Evolutionary conservation across 345 rosid genomes (phyloP), one percentile per base, ranked within the genome.

Genomic region (Ceriops decandra): DNA sequence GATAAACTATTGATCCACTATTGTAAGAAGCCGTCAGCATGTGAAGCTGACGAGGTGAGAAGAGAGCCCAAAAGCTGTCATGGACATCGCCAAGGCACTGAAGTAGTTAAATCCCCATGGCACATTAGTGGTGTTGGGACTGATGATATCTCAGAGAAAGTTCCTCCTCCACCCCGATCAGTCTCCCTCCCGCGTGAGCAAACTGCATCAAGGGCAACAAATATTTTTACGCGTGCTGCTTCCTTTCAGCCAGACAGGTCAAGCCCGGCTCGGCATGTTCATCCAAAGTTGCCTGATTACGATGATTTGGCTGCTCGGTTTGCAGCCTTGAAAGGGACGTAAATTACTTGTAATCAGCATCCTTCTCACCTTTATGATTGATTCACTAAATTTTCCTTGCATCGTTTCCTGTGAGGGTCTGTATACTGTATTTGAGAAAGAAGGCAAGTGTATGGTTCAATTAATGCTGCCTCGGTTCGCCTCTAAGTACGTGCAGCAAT

Each of bases 241-340:
- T 78, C 99, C 38, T 87, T 95, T 51, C 95, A 88, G 75, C 86
- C 90, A 7, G 97, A 84, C 56, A 74, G 88, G 71, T 83, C 88
- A 1, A 77, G 62, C 70, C 74, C 77, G 30, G 91, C 92, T 8
- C 79, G 84, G 62, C 99, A 95, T 38, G 99, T 95, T 72, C 99
- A 95, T 80, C 99, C 98, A 1, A 95, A 91, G 76, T 80, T 95
- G 70, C 99, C 98, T 4, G 86, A 95, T 74, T 95, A 90, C 42
- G 99, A 95, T 54, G 93, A 88, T 72, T 77, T 95, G 85, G 95
- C 99, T 6, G 98, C 99, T 5, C 85, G 85, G 15, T 81, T 95
- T 77, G 90, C 99, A 7, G 89, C 96, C 46, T 83, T 91, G 63
- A 89, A 83, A 79, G 97, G 96, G 64, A 87, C 82, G 66, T 95